Evolutionary conservation across 1,139 yeast species (phyloP).

Genomic region (Sugiyamaella sp.): DNA sequence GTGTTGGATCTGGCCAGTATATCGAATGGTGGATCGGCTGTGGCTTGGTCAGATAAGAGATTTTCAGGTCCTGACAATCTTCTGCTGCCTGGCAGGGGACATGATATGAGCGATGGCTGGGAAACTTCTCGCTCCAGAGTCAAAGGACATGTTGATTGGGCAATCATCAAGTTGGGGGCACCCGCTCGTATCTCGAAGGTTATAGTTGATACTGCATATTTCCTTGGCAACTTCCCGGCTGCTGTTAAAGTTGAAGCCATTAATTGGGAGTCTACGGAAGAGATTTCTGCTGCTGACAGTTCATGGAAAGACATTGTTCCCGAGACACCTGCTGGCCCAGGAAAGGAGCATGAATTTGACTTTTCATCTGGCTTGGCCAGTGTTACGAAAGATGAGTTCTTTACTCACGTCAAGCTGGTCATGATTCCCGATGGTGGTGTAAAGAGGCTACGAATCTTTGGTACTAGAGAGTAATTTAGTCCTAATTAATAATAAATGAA

Average conservation of each 20-base stretch:
- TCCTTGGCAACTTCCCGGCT: constrained; percentile 92
- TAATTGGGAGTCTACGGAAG: constrained; percentile 43
- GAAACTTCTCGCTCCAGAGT: constrained; percentile 89
- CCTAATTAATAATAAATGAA: no score
- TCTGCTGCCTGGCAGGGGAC: constrained; percentile 89
- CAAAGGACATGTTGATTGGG: constrained; percentile 91
- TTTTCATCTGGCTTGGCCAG: constrained; percentile 20
- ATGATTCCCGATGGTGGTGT: constrained; percentile 97
- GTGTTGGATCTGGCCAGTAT: constrained; percentile 79
- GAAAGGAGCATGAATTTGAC: constrained; percentile 66
- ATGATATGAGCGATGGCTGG: constrained; percentile 98
- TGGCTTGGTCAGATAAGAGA: constrained; percentile 84
- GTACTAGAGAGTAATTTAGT: constrained; percentile 38
- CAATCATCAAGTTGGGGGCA: constrained; percentile 73
- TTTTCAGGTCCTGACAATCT: constrained; percentile 90
- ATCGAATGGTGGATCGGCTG: constrained; percentile 85
- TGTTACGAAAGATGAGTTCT: constrained; percentile 30
- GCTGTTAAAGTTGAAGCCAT: constrained; percentile 59
- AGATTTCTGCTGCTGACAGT: constrained; percentile 45
- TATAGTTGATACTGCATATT: constrained; percentile 88
- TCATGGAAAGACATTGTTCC: constrained; percentile 70
- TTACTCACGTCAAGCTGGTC: constrained; percentile 72
- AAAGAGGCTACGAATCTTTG: constrained; percentile 82
- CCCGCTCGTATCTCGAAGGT: constrained; percentile 55
- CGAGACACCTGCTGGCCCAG: constrained; percentile 74